These are phyloP conservation scores for Leccinum imitatum DNA, from an alignment of 768 basidiomycete genomes.

Conservation along the genomic window DNA sequence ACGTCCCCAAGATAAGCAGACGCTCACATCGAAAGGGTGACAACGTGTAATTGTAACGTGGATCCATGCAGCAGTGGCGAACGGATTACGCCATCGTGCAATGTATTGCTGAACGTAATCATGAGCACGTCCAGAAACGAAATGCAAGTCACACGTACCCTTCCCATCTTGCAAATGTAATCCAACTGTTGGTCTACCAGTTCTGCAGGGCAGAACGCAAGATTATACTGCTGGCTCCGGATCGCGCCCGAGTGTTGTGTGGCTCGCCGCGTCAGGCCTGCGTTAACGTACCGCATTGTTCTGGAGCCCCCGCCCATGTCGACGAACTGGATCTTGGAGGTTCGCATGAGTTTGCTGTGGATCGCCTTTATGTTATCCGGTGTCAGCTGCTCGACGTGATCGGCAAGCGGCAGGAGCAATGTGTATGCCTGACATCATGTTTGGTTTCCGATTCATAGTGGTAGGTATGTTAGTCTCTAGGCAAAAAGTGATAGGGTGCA, in stretches of 20 bases:
- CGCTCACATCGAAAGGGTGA: constrained; percentile 35
- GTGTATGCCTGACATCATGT: constrained; percentile 25
- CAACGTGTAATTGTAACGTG: constrained; percentile 36
- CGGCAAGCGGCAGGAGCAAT: constrained; percentile 21
- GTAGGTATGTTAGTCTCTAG: background rate
- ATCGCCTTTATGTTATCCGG: constrained; percentile 31
- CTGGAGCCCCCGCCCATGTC: constrained; percentile 10
- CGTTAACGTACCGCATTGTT: constrained; percentile 29
- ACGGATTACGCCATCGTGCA: constrained; percentile 37
- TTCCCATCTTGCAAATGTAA: constrained; percentile 36
- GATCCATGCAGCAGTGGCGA: constrained; percentile 37
- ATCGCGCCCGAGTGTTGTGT: constrained; percentile 32
- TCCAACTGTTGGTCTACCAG: constrained; percentile 34
- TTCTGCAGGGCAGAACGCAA: constrained; percentile 32
- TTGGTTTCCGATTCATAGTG: background rate
- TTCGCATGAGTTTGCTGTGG: constrained; percentile 31
- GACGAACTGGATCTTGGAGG: constrained; percentile 30
- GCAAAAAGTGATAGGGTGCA: background rate
- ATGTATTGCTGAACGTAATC: constrained; percentile 33
- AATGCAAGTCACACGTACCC: constrained; percentile 15
- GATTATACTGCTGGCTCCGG: constrained; percentile 34
- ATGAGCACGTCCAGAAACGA: background rate
- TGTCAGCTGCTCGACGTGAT: constrained; percentile 26
- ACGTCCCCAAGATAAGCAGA: background rate
- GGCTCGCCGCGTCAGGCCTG: constrained; percentile 28